A percentile compares a stretch with the other conserved stretches of the same genome.
Conservation (phyloP, 169 alveolate species). For the Plasmodium malariae region DNA sequence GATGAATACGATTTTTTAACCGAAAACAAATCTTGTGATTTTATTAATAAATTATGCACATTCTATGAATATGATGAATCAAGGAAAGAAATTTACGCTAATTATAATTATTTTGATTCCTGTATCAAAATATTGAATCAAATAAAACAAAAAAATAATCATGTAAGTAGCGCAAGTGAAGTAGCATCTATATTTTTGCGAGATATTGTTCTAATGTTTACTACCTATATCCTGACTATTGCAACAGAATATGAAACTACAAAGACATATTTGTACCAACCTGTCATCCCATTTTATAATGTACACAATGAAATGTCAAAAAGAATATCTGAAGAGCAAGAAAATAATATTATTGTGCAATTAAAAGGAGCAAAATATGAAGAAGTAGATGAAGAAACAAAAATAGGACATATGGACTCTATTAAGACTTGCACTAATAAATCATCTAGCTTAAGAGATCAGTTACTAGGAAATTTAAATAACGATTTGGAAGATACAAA, state of each 20-base stretch:
- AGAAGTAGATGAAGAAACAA: not conserved
- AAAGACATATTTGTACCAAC: slow-evolving; percentile 66
- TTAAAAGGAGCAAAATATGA: slow-evolving; percentile 4
- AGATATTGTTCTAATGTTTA: slow-evolving; percentile 74
- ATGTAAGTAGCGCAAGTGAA: slow-evolving; percentile 74
- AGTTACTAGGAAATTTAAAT: not conserved
- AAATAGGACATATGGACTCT: not conserved
- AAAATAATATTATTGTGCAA: not conserved
- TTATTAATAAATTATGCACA: slow-evolving; percentile 53
- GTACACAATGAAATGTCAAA: slow-evolving; percentile 42
- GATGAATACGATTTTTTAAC: slow-evolving; percentile 32
- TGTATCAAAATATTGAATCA: slow-evolving; percentile 51
- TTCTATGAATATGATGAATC: slow-evolving; percentile 60
- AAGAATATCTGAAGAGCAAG: slow-evolving; percentile 13
- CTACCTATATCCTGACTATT: slow-evolving; percentile 65
- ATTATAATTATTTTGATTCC: slow-evolving; percentile 16
- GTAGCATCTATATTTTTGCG: slow-evolving; percentile 75
- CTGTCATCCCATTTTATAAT: slow-evolving; percentile 75
- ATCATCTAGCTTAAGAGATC: slow-evolving; percentile 28
- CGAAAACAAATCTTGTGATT: slow-evolving; percentile 51
- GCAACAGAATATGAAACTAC: slow-evolving; percentile 63
- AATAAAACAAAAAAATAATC: slow-evolving; percentile 61
- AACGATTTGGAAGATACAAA: slow-evolving; percentile 26
- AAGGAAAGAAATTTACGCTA: slow-evolving; percentile 8
- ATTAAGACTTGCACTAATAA: not conserved